phyloP scores from a whole-genome alignment of 139 green algal genomes.

The Spirogloea muscicola region DNA sequence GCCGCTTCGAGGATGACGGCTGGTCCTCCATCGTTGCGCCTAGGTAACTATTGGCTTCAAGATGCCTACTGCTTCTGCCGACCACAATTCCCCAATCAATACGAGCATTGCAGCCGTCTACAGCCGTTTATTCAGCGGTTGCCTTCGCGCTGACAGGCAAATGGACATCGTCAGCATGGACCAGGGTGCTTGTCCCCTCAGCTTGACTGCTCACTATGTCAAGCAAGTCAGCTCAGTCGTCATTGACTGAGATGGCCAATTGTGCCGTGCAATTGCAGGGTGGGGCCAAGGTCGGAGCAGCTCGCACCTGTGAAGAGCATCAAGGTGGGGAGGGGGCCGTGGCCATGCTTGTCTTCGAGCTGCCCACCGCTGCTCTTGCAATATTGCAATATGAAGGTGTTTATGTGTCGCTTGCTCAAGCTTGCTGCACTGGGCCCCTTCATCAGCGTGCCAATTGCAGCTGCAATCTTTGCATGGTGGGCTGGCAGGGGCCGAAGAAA shows the following conservation, averaged over 20 bases:
- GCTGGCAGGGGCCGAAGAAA: slow-evolving; percentile 25
- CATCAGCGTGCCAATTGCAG: slow-evolving; percentile 5
- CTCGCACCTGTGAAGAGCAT: neutral
- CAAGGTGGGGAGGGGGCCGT: neutral
- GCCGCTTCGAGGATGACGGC: slow-evolving; percentile 31
- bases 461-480: neutral
- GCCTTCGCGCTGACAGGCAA: neutral
- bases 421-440: neutral
- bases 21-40: slow-evolving; percentile 36
- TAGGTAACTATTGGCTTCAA: slow-evolving; percentile 7
- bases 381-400: neutral
- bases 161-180: neutral
- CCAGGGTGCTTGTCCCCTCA: neutral
- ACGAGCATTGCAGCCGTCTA: neutral
- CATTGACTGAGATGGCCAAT: no score
- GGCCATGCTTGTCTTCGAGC: neutral
- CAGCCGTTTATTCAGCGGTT: neutral
- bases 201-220: neutral
- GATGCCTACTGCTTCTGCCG: neutral
- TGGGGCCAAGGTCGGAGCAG: no score
- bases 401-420: slow-evolving; percentile 4
- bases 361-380: neutral
- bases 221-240: no score
- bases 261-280: no score
- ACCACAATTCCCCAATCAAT: neutral